Conservation (phyloP, 176 grass and related monocot genomes). For the Ananas comosus region DNA sequence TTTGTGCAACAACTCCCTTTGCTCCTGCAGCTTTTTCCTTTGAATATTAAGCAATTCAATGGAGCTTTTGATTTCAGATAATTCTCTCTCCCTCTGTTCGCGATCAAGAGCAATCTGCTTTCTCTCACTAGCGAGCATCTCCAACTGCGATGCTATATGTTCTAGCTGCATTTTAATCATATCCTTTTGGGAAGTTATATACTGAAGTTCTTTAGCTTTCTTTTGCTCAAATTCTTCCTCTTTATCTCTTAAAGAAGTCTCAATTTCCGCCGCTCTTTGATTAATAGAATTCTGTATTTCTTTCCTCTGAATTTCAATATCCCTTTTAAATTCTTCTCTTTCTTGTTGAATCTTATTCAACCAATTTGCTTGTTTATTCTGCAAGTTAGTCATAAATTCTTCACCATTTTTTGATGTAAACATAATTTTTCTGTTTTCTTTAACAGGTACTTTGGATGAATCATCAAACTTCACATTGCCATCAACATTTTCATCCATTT, state of each 20-base stretch:
- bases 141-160: constrained; percentile 47
- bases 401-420: background rate
- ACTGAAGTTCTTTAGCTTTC: constrained; percentile 51
- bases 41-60: constrained; percentile 58
- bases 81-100: constrained; percentile 64
- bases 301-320: constrained; percentile 58
- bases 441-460: too few relatives aligned
- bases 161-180: constrained; percentile 42
- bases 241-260: constrained; percentile 59
- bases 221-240: constrained; percentile 63
- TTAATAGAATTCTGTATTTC: constrained; percentile 63
- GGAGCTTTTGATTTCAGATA: constrained; percentile 58
- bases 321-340: constrained; percentile 62
- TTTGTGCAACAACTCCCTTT: constrained; percentile 66
- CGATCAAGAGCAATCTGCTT: constrained; percentile 53
- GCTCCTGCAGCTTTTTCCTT: constrained; percentile 84
- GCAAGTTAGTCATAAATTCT: constrained; percentile 67
- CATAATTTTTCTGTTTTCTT: too few relatives aligned
- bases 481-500: too few relatives aligned
- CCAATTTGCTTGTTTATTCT: constrained; percentile 63
- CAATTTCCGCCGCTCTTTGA: constrained; percentile 58
- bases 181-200: constrained; percentile 74
- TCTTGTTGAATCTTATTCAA: constrained; percentile 59
- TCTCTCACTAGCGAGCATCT: constrained; percentile 82
- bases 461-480: too few relatives aligned